phyloP scores from a whole-genome alignment of 73 alveolate species.

The Breviolum minutum region DNA sequence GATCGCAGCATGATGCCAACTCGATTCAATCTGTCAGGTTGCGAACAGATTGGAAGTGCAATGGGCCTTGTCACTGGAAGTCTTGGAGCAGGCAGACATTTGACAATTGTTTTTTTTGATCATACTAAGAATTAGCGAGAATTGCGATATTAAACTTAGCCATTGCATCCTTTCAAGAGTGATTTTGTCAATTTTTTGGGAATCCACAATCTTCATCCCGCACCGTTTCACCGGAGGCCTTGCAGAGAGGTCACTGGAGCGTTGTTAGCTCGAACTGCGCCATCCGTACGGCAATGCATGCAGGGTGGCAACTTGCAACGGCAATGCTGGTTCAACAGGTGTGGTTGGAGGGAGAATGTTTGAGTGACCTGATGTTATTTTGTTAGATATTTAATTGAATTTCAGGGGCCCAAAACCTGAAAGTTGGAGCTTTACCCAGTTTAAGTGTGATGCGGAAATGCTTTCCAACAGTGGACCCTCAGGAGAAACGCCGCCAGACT shows the following conservation, averaged over 20 bases:
- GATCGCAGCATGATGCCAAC: neutral
- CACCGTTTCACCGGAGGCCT: neutral
- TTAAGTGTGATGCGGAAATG: too few species aligned
- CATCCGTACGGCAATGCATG: neutral
- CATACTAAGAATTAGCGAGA: too few species aligned
- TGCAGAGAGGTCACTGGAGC: slow-evolving; percentile 14
- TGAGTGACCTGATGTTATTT: neutral
- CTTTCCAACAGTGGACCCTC: neutral
- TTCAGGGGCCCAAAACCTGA: neutral
- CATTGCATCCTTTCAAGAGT: too few species aligned
- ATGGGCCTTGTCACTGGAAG: neutral
- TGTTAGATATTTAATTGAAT: neutral
- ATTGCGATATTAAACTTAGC: neutral
- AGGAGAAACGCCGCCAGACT: neutral
- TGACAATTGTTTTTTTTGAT: neutral
- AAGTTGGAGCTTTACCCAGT: too few species aligned
- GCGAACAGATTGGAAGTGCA: neutral
- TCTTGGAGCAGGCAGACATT: neutral
- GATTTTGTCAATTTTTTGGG: too few species aligned
- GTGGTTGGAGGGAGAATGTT: neutral
- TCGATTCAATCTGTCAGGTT: neutral
- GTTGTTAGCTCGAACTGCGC: slow-evolving; percentile 33
- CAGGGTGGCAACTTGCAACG: neutral
- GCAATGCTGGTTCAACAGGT: slow-evolving; percentile 11
- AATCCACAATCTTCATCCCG: too few species aligned